Evolutionary conservation across 345 rosid species (phyloP), one percentile per base, ranked within the genome.

Genomic region (Eucalyptus polyanthemos): DNA sequence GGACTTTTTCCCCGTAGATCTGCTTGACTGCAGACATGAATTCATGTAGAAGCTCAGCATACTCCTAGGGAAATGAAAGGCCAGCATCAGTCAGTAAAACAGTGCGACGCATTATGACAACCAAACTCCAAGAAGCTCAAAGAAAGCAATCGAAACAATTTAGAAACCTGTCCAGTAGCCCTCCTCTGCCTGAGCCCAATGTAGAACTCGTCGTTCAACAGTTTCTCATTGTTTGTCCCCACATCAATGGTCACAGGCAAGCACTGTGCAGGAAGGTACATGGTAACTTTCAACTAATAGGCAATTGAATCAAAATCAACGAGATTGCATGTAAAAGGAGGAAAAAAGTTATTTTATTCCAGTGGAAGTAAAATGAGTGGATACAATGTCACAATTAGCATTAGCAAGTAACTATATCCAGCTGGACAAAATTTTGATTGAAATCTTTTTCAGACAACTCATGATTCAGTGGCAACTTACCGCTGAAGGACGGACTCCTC

Each of bases 21-120:
- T 96, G 97, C 94, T 98, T 98, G 89, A 97, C 98, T 50, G 99
- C 99, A 86, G 94, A 88, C 99, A 98, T 98, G 93, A 98, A 98
- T 92, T 98, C 99, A 86, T 96, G 91, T 87, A 97, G 94, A 89
- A 98, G 96, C 90, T 98, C 99, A n/a, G 95, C 93, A 92, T 97
- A 97, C 93, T 98, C 99, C 99, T 97, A 89, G 53, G 40, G 88
- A 76, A 89, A 86, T 56, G 34, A 22, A 87, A 80, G 86, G 86
- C n/a, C 53, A 87, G 44, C 76, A 86, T 86, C 54, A 34, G 76
- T 80, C 87, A 86, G 69, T 44, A 69, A 42, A 54, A 90, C 22
- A 44, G 17, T 34, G 42, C 2, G 9, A 56, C 3, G 16, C 37
- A 86, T 34, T 76, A 40, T 40, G 85, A 76, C 44, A 76, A 76